Evolutionary conservation across 2,329 filamentous ascomycete genomes (phyloP), one percentile per base, ranked within the genome.

Genomic region (Neoarthrinium moseri): DNA sequence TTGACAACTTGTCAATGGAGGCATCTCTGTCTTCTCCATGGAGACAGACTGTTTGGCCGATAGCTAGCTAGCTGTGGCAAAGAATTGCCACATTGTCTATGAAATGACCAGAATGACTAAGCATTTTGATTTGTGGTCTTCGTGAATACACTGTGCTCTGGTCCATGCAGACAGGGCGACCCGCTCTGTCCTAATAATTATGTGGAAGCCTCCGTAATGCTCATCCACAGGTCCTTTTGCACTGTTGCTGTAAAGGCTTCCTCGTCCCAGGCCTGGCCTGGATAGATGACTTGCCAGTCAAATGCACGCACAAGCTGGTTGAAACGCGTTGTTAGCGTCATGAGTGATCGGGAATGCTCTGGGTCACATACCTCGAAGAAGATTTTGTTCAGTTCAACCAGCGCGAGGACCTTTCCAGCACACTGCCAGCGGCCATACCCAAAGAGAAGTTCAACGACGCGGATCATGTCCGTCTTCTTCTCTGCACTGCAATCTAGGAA

Each of bases 301-400:
- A 58, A 58, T 8, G 49, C 34, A 5, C 56, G 53, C 24, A 58
- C 18, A 21, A 58, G 13, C 54, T 57, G 29, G 7, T 4, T 5
- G 23, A 24, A 11, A 24, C 18, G 11, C 5, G 5, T 13, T 37
- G 12, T 49, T 29, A 51, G 44, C 23, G 26, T 24, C 4, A 24
- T 11, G n/a, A 33, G 3, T 35, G 17, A 12, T n/a, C 22, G n/a
- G n/a, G n/a, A n/a, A n/a, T n/a, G n/a, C 12, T 13, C 23, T n/a
- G 21, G 17, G 20, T 15, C 3, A 47, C 64, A 55, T 55, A 73
- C 70, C 62, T 72, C 67, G 30, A 70, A 63, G 36, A 68, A 57
- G 3, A 63, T 51, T 49, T 74, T 74, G 46, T 69, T 65, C 44
- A 73, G 38, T 56, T 73, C 70, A 51, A 74, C 67, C 41, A 67